Conservation (phyloP, 2,329 filamentous ascomycete species). For the Neophaeococcomyces mojaviensis region DNA sequence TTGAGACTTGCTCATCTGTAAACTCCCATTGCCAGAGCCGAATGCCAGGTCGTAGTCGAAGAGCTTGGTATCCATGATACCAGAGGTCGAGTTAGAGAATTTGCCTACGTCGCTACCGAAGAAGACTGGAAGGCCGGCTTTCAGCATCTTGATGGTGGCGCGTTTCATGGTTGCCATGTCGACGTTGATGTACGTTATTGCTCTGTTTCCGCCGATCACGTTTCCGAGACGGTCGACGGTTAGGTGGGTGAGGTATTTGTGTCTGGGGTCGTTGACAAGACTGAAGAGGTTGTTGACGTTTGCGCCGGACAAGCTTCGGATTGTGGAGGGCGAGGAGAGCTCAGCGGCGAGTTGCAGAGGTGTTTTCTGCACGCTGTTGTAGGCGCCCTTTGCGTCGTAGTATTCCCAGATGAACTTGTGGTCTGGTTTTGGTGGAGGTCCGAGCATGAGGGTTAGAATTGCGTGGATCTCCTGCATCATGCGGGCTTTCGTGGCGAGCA, state of each 20-base stretch:
- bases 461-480: conserved; percentile 76
- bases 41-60: conserved; percentile 80
- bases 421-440: conserved; percentile 64
- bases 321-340: conserved; percentile 51
- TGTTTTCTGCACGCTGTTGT: conserved; percentile 55
- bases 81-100: conserved; percentile 58
- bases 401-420: conserved; percentile 74
- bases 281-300: conserved; percentile 66
- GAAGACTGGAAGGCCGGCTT: conserved; percentile 72
- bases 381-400: conserved; percentile 59
- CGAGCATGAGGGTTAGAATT: conserved; percentile 74
- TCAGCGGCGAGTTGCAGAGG: conserved; percentile 66
- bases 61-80: conserved; percentile 73
- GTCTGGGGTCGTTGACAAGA: conserved; percentile 77
- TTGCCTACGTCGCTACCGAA: conserved; percentile 86
- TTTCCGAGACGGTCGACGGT: conserved; percentile 76
- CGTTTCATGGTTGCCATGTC: conserved; percentile 64
- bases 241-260: conserved; percentile 63
- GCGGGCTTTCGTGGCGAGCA: conserved; percentile 54
- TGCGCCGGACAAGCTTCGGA: conserved; percentile 51
- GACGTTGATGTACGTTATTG: conserved; percentile 77
- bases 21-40: conserved; percentile 48
- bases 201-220: conserved; percentile 61
- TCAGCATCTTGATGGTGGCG: conserved; percentile 69
- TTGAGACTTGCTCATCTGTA: conserved; percentile 69